phyloP scores from a whole-genome alignment of 148 eudicot genomes.

The Polygonum maritimum region DNA sequence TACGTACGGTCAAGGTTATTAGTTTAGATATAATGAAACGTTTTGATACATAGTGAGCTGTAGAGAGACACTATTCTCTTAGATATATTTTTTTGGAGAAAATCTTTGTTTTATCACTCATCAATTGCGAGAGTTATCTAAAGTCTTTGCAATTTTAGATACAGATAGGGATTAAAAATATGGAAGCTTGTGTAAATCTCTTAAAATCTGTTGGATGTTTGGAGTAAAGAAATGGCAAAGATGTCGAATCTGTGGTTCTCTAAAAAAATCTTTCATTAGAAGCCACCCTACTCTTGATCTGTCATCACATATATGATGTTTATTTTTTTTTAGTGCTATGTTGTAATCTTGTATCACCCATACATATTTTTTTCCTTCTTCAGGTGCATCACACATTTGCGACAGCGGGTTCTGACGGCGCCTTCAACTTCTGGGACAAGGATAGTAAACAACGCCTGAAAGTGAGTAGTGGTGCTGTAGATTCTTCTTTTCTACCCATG shows the following conservation, averaged over 20 bases:
- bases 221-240: background rate
- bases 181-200: background rate
- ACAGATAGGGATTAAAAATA: background rate
- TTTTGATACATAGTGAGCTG: background rate
- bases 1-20: background rate
- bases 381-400: constrained; percentile 94
- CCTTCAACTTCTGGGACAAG: constrained; percentile 95
- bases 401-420: constrained; percentile 95
- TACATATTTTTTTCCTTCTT: background rate
- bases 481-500: background rate
- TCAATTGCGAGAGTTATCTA: background rate
- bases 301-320: background rate
- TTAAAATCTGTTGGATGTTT: background rate
- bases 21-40: background rate
- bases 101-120: background rate
- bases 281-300: background rate
- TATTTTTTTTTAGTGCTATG: constrained; percentile 8
- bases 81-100: background rate
- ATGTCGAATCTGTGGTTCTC: background rate
- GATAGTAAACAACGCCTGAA: constrained; percentile 96
- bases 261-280: background rate
- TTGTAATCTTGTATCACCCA: background rate
- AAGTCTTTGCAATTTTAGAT: too few species aligned
- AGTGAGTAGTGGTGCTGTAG: constrained; percentile 24
- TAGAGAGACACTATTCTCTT: background rate